These are phyloP conservation scores for Xylariaceae sp. DNA, from an alignment of 2,329 filamentous ascomycete genomes.

Conservation along the genomic window DNA sequence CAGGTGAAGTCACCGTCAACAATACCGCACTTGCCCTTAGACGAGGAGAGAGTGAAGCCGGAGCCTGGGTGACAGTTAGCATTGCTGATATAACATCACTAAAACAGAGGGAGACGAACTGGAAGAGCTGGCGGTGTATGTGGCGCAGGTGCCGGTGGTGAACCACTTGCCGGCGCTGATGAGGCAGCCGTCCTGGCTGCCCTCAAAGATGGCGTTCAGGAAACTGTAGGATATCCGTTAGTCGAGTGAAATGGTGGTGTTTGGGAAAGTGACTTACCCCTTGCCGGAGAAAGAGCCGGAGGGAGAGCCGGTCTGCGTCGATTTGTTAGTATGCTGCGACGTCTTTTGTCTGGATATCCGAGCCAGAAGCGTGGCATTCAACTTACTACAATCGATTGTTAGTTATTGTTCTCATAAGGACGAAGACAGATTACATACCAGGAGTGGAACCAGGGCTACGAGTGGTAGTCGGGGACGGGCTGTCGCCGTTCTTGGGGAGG, in stretches of 20 bases:
- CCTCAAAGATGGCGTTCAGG: conserved; percentile 49
- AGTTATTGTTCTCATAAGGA: neutral
- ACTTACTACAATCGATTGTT: conserved; percentile 9
- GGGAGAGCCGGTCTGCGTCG: conserved; percentile 30
- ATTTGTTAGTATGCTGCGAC: conserved; percentile 19
- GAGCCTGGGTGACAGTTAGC: conserved; percentile 21
- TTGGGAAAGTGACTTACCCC: conserved; percentile 26
- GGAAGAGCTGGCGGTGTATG: conserved; percentile 50
- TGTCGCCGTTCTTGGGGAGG: conserved; percentile 46
- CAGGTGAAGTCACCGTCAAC: conserved; percentile 51
- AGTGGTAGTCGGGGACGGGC: conserved; percentile 21
- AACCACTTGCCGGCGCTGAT: conserved; percentile 66
- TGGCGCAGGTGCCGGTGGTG: conserved; percentile 60
- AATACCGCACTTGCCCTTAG: conserved; percentile 55
- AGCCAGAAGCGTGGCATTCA: neutral
- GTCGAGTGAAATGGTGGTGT: neutral
- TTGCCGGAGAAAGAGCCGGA: conserved; percentile 43
- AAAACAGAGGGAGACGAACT: neutral
- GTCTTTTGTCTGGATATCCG: conserved; percentile 20
- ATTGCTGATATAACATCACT: neutral
- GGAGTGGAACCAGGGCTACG: conserved; percentile 7
- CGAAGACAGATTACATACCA: conserved; percentile 4
- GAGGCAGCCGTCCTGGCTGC: conserved; percentile 56
- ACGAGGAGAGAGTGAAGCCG: conserved; percentile 53
- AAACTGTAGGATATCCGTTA: conserved; percentile 34